Conservation (phyloP, 2,329 filamentous ascomycete species). For the Calycina marina region DNA sequence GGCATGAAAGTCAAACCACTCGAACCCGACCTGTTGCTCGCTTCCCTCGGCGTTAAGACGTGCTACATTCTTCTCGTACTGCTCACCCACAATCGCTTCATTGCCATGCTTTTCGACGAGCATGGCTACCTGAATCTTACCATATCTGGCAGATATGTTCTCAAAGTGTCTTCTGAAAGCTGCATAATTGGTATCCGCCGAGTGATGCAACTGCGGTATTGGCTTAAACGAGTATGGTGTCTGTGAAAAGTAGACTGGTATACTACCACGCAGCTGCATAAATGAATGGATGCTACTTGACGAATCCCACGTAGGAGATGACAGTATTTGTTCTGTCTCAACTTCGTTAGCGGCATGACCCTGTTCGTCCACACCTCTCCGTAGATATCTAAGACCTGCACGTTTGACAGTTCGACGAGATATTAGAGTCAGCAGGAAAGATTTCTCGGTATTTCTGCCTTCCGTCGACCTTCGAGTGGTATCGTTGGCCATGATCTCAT, state of each 20-base stretch:
- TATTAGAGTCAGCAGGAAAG: constrained; percentile 62
- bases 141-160: constrained; percentile 54
- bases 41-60: constrained; percentile 50
- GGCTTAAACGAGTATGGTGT: constrained; percentile 90
- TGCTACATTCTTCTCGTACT: constrained; percentile 56
- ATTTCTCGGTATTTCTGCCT: constrained; percentile 8
- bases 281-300: constrained; percentile 61
- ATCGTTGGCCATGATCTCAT: constrained; percentile 23
- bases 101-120: constrained; percentile 80
- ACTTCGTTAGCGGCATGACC: constrained; percentile 82
- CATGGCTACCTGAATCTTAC: constrained; percentile 62
- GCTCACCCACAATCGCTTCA: constrained; percentile 64
- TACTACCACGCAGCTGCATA: constrained; percentile 76
- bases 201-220: constrained; percentile 68
- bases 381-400: constrained; percentile 77
- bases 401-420: constrained; percentile 79
- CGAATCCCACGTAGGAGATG: constrained; percentile 48
- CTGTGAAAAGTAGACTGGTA: constrained; percentile 90
- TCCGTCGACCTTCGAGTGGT: constrained; percentile 4
- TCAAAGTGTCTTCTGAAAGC: constrained; percentile 74
- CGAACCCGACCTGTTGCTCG: constrained; percentile 45
- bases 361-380: constrained; percentile 79
- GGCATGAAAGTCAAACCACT: constrained; percentile 96
- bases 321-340: constrained; percentile 90
- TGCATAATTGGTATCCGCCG: constrained; percentile 58